Conservation (phyloP, 441 rosid species). For the Aleurites moluccanus region DNA sequence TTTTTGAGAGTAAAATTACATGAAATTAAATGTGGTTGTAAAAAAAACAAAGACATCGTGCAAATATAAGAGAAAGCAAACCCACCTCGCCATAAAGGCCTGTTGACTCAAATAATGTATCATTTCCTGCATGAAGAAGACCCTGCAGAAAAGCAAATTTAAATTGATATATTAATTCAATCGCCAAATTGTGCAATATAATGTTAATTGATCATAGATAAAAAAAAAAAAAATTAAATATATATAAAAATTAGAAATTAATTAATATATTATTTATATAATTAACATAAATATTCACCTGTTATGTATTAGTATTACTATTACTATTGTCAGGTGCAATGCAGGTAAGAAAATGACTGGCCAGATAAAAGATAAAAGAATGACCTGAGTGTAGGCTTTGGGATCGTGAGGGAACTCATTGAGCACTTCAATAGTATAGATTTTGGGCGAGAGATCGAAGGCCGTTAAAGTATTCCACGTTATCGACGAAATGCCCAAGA, state of each 20-base stretch:
- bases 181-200: background rate
- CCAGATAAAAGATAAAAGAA: background rate
- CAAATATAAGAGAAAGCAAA: constrained; percentile 11
- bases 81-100: constrained; percentile 57
- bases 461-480: constrained; percentile 18
- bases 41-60: background rate
- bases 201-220: no score
- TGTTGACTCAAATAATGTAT: constrained; percentile 78
- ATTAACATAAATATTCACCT: background rate
- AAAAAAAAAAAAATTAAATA: no score
- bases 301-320: no score
- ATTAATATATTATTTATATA: background rate
- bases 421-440: constrained; percentile 50
- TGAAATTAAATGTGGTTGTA: background rate
- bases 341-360: background rate
- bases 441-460: constrained; percentile 16
- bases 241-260: no score
- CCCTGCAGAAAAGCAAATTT: constrained; percentile 45
- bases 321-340: no score
- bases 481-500: constrained; percentile 47
- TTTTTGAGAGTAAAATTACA: background rate
- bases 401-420: constrained; percentile 81
- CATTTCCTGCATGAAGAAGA: constrained; percentile 69
- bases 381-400: constrained; percentile 78
- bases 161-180: background rate